phyloP scores from a whole-genome alignment of 805 yeast genomes.

The Metschnikowia noctiluminum region DNA sequence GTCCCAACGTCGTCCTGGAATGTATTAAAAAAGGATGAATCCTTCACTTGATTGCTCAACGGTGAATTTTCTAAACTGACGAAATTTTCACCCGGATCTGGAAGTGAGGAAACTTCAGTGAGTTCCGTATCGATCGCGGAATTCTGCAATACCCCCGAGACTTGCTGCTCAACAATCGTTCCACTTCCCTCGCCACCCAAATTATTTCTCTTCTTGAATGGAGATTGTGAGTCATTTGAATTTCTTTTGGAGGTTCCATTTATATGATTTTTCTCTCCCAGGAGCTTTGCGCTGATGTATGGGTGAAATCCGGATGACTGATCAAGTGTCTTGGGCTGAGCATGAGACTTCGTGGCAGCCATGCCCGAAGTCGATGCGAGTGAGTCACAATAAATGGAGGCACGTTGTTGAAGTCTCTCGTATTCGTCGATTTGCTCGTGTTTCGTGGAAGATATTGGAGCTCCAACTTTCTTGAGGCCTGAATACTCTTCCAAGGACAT shows the following conservation, averaged over 20 bases:
- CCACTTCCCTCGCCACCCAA: not conserved
- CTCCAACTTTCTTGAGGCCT: conserved; percentile 30
- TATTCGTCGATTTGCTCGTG: conserved; percentile 19
- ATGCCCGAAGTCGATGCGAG: conserved; percentile 8
- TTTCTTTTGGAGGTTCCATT: no score
- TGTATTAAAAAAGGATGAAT: not conserved
- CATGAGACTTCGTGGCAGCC: conserved; percentile 1
- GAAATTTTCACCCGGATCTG: not conserved
- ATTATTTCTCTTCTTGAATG: no score
- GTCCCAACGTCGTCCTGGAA: not conserved
- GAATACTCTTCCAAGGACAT: conserved; percentile 41
- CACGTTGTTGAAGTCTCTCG: conserved; percentile 14
- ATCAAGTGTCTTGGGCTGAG: not conserved
- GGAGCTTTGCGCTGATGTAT: not conserved
- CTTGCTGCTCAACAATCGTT: not conserved
- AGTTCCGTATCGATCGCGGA: not conserved
- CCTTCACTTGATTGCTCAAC: not conserved
- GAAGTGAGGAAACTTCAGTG: not conserved
- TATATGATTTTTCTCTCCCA: no score
- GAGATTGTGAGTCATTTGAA: no score
- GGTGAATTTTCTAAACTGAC: not conserved
- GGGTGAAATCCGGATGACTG: not conserved
- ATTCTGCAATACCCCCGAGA: not conserved
- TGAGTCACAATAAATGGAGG: conserved; percentile 17
- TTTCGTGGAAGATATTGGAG: conserved; percentile 8